These are phyloP conservation scores for Thecaphora frezii DNA, from an alignment of 1,284 basidiomycete genomes.

Conservation along the genomic window DNA sequence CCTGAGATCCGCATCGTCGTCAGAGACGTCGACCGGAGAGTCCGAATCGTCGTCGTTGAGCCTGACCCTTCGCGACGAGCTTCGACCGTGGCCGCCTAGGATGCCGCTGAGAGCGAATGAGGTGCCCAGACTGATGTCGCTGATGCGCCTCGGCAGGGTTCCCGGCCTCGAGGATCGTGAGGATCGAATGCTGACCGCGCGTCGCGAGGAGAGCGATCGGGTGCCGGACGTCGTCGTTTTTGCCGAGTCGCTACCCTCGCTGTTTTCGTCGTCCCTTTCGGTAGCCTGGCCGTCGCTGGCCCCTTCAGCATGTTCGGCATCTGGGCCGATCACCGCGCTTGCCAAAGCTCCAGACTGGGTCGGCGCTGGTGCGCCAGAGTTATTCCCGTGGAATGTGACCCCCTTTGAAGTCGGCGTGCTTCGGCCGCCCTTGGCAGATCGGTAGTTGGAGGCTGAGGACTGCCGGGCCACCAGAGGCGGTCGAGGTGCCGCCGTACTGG, in stretches of 20 bases:
- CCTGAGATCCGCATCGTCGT: constrained; percentile 43
- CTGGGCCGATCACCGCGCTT: too few relatives aligned
- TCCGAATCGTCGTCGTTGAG: constrained; percentile 35
- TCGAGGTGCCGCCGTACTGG: neutral
- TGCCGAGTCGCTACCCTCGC: constrained; percentile 9
- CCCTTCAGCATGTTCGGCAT: neutral
- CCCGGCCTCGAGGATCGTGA: constrained; percentile 20
- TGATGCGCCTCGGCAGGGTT: constrained; percentile 34
- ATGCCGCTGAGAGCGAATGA: constrained; percentile 46
- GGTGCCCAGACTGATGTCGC: constrained; percentile 44
- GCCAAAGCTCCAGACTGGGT: too few relatives aligned
- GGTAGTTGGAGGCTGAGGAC: constrained; percentile 23
- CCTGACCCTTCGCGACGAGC: constrained; percentile 11
- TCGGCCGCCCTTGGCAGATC: constrained; percentile 26
- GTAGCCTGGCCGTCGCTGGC: neutral
- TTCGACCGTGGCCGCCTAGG: constrained; percentile 11
- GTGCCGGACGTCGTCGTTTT: neutral
- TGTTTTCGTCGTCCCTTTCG: neutral
- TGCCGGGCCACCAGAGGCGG: constrained; percentile 1
- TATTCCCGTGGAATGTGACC: constrained; percentile 7
- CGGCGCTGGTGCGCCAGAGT: too few relatives aligned
- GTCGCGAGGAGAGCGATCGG: constrained; percentile 7
- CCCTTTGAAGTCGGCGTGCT: constrained; percentile 15
- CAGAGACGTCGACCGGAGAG: constrained; percentile 26
- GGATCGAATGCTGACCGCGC: constrained; percentile 13